Conservation (phyloP, 306 rosid genomes). For the Corylus heterophylla region DNA sequence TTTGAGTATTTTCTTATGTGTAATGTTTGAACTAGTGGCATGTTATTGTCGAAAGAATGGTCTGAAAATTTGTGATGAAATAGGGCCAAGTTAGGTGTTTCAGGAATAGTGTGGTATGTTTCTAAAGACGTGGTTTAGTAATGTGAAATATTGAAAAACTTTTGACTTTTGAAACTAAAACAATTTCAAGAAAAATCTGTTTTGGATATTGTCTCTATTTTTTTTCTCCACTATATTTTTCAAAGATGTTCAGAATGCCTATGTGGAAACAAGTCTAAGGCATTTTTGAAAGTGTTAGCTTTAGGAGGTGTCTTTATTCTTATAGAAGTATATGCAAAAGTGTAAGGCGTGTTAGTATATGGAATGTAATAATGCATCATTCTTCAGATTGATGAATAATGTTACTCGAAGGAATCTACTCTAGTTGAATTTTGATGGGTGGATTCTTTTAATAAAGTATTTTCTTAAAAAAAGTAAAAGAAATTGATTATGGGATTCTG, state of each 20-base stretch:
- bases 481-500: neutral
- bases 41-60: constrained; percentile 18
- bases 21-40: constrained; percentile 15
- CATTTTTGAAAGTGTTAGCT: neutral
- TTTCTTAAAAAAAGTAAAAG: neutral
- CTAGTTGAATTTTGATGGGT: neutral
- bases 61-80: constrained; percentile 26
- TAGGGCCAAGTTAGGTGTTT: constrained; percentile 21
- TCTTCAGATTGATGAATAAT: constrained; percentile 7
- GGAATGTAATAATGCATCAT: constrained; percentile 10
- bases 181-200: neutral
- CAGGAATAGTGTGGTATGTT: constrained; percentile 6
- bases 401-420: neutral
- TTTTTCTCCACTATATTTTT: neutral
- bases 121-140: neutral
- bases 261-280: neutral
- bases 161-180: neutral
- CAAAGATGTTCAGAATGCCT: neutral
- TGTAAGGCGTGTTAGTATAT: constrained; percentile 9
- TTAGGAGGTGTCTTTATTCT: constrained; percentile 4
- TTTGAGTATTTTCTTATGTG: constrained; percentile 6
- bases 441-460: neutral
- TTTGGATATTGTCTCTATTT: neutral
- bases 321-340: constrained; percentile 15
- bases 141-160: constrained; percentile 1